Evolutionary conservation across 371 early-diverging fungal species (phyloP), one percentile per base, ranked within the genome.

Genomic region (Mortierella sp.): DNA sequence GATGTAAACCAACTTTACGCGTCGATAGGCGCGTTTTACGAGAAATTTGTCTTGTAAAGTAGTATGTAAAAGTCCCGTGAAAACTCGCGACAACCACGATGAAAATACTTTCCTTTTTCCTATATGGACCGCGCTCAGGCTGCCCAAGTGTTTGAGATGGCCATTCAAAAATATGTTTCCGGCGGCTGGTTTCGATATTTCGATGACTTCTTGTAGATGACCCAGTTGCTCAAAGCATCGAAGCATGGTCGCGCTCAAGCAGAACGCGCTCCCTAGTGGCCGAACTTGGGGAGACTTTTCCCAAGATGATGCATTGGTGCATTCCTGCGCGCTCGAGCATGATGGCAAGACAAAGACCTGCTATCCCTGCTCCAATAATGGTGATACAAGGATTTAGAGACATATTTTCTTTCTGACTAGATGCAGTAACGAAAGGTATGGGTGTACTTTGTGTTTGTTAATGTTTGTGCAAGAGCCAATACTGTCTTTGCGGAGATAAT

Each of bases 181-280:
- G 17, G 56, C 29, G 2, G 51, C 31, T 2, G 77, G 77, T 23
- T 77, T 77, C 9, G 77, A 63, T 17, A 66, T 63, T n/a, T 51
- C 68, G 37, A 72, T 72, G 42, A 77, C 51, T 10, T 77, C 77
- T 7, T 43, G 59, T 5, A 72, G 37, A 0, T 72, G 26, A 1
- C 72, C 77, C 17, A 77, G 40, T 35, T 77, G 77, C 6, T 77
- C 77, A 57, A 66, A 77, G 43, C 72, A 68, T 1, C 72, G 77
- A 0, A 77, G 61, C 56, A 67, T 64, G 42, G 68, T 64, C 0
- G 77, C 77, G 19, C 64, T 67, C 23, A 77, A 49, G 19, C 37
- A 45, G 10, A 77, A 35, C 0, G 72, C 72, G 6, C 72, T 62
- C 5, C 72, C 77, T 6, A 72, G 22, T 3, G 77, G 51, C 4